Conservation (phyloP, 306 rosid genomes). For the Carpinus fangiana region DNA sequence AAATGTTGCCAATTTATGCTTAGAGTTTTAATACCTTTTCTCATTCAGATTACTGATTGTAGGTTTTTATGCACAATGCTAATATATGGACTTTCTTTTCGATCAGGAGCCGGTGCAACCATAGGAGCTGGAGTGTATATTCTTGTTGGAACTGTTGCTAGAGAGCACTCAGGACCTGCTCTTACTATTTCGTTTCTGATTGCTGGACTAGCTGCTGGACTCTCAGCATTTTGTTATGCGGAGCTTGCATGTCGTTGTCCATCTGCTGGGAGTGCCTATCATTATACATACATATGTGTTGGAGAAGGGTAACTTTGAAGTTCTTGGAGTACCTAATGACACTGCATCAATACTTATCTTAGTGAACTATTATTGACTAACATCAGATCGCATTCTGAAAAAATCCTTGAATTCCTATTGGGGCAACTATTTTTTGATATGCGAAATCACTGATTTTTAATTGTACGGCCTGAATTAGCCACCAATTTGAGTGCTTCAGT, state of each 20-base stretch:
- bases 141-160: slow-evolving; percentile 96
- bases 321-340: not conserved
- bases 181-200: slow-evolving; percentile 72
- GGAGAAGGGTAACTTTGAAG: slow-evolving; percentile 81
- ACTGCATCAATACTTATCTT: not conserved
- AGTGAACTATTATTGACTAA: not conserved
- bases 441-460: not conserved
- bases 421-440: not conserved
- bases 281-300: slow-evolving; percentile 82
- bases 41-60: not conserved
- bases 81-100: slow-evolving; percentile 18
- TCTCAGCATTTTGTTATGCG: slow-evolving; percentile 91
- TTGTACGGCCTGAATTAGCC: not conserved
- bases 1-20: slow-evolving; percentile 9
- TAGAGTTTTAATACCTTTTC: slow-evolving; percentile 12
- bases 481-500: not conserved
- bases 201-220: slow-evolving; percentile 90
- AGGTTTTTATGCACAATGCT: not conserved
- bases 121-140: slow-evolving; percentile 98
- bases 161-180: slow-evolving; percentile 91
- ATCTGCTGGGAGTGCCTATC: slow-evolving; percentile 97
- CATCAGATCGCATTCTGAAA: too few relatives aligned
- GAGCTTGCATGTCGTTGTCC: slow-evolving; percentile 98
- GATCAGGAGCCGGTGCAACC: slow-evolving; percentile 85
- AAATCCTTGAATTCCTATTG: not conserved